These are phyloP conservation scores for Dioscorea zingiberensis DNA, from an alignment of 106 monocot genomes.

Conservation along the genomic window DNA sequence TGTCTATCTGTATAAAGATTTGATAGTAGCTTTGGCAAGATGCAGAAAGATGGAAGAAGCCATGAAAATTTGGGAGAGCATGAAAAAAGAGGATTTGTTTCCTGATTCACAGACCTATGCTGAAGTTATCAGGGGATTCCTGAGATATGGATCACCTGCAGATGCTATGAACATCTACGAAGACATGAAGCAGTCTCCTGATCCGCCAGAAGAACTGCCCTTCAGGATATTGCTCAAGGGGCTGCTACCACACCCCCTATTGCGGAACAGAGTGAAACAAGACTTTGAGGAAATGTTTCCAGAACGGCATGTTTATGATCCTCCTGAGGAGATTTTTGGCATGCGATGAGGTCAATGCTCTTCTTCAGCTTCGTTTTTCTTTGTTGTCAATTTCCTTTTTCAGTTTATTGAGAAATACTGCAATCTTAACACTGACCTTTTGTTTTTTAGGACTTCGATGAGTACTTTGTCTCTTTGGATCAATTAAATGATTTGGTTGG, in stretches of 20 bases:
- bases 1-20: slow-evolving; percentile 84
- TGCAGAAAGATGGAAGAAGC: slow-evolving; percentile 84
- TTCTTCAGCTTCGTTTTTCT: background rate
- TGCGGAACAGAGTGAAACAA: slow-evolving; percentile 87
- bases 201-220: slow-evolving; percentile 87
- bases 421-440: background rate
- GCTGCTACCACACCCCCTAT: slow-evolving; percentile 73
- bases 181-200: slow-evolving; percentile 88
- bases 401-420: background rate
- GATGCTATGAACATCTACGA: slow-evolving; percentile 99
- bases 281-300: slow-evolving; percentile 95
- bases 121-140: slow-evolving; percentile 92
- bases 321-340: slow-evolving; percentile 91
- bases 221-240: slow-evolving; percentile 90
- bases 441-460: background rate
- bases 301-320: slow-evolving; percentile 93
- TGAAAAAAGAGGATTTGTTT: slow-evolving; percentile 65
- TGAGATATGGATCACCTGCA: slow-evolving; percentile 82
- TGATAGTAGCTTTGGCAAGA: slow-evolving; percentile 74
- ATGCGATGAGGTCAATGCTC: slow-evolving; percentile 39
- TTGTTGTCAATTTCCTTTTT: background rate
- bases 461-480: background rate
- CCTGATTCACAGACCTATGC: slow-evolving; percentile 93
- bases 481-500: no score
- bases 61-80: slow-evolving; percentile 72